Evolutionary conservation across 2,329 filamentous ascomycete species (phyloP), one percentile per base, ranked within the genome.

Genomic region (Phoma herbarum): DNA sequence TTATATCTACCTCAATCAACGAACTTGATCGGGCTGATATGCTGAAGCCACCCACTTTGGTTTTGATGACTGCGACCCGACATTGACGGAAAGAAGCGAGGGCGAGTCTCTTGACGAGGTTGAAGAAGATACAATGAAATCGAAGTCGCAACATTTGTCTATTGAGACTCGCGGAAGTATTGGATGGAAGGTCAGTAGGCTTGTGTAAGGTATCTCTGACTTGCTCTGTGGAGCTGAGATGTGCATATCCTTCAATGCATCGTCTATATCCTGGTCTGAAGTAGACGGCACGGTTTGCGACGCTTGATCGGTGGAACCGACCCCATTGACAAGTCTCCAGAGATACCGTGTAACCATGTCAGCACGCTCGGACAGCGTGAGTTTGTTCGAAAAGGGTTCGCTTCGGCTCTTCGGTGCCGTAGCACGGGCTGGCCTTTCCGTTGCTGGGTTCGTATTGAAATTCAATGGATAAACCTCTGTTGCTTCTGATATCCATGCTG

Each of bases 1-100:
- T 62, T 61, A 39, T 51, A 69, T 16, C 25, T 45, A 7, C n/a
- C 20, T 9, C 22, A 23, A 12, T 61, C 45, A 2, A 9, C 26
- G 16, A 43, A 0, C 22, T 54, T 61, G 20, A 48, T 7, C 26
- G 35, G 2, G 8, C 4, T 14, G 29, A 64, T n/a, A 2, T 43
- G 5, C 9, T 26, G 44, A 14, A 53, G 59, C 18, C 59, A 37
- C 7, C 39, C 55, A 25, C n/a, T n/a, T n/a, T n/a, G n/a, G n/a
- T n/a, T n/a, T n/a, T n/a, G n/a, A 18, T 3, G 28, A 28, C 10
- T 43, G 41, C 14, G 20, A 2, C 9, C 11, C 41, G 14, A 10
- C 6, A 2, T n/a, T 11, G 4, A 26, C 3, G 22, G 14, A 2
- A 20, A 23, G 9, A 3, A 20, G 7, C 4, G 26, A 12, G 16